phyloP scores from a whole-genome alignment of 768 basidiomycete species.

The Boletellus ananas region DNA sequence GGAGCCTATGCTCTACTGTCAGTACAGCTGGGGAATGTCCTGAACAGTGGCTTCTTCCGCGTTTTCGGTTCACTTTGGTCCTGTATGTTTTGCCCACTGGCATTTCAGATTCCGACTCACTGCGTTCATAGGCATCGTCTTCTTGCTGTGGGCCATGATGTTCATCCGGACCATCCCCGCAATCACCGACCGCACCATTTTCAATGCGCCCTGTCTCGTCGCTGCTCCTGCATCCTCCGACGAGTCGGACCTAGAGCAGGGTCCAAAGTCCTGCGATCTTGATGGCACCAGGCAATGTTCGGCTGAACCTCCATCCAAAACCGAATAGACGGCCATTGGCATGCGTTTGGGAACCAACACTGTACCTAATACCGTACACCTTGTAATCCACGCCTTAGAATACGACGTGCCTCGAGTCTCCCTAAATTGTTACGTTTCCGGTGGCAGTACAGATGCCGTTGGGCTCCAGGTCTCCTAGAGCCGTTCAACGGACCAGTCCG shows the following conservation, averaged over 20 bases:
- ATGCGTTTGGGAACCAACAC: too few relatives aligned
- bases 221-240: conserved; percentile 7
- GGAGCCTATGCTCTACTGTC: conserved; percentile 49
- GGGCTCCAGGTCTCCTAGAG: conserved; percentile 9
- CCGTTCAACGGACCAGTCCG: background rate
- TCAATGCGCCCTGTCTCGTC: conserved; percentile 43
- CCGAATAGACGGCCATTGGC: too few relatives aligned
- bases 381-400: too few relatives aligned
- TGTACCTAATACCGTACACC: too few relatives aligned
- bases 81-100: conserved; percentile 31
- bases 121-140: conserved; percentile 34
- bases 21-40: conserved; percentile 44
- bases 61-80: conserved; percentile 53
- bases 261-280: background rate
- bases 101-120: background rate
- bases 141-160: conserved; percentile 41
- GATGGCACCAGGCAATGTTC: background rate
- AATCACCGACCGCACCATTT: conserved; percentile 45
- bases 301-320: background rate
- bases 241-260: conserved; percentile 10
- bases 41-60: conserved; percentile 49
- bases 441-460: conserved; percentile 21
- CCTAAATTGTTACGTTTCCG: conserved; percentile 3
- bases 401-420: background rate
- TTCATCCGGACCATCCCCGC: conserved; percentile 42